Evolutionary conservation across 148 eudicot species (phyloP), one percentile per base, ranked within the genome.

Genomic region (Silene conica): DNA sequence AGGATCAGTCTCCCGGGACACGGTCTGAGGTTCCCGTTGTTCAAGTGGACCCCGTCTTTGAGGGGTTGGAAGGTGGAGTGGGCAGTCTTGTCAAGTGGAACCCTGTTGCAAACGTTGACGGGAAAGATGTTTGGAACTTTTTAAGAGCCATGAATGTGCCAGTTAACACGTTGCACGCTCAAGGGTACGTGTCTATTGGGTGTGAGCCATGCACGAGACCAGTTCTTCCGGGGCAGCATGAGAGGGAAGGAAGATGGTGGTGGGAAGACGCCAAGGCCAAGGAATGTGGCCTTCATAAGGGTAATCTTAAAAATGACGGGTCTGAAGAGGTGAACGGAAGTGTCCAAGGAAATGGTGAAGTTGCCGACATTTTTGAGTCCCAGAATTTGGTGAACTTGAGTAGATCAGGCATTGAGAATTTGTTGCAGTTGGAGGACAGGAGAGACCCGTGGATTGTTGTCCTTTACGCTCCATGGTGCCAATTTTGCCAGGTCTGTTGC

Each of bases 261-360:
- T 93, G 98, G 98, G 98, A 93, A 73, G 98, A 93, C 79, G 92
- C 98, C 58, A 89, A 83, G 85, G 98, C 98, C 4, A 93, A 93
- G 87, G 98, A 93, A 83, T 91, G 98, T 74, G 98, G 98, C 22
- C 92, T 93, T 3, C 98, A 93, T 76, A 93, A 91, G 80, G 98
- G 97, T 28, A 93, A 93, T 70, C 77, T 93, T n/a, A 91, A 89
- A 86, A 85, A 84, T 67, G 86, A 80, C 18, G 85, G 61, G 4
- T 54, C 76, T 1, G 74, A 56, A 25, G 50, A 67, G 38, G 63
- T 48, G 46, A 87, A 82, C 57, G 87, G 80, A 0, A 81, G 73
- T 70, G 90, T 63, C 22, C 82, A 87, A 10, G 56, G 83, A 0
- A 88, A 88, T 60, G 96, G 86, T 1, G 71, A 82, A 14, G 83